These are phyloP conservation scores for Fusarium paranaense DNA, from an alignment of 2,329 filamentous ascomycete species.

Conservation along the genomic window DNA sequence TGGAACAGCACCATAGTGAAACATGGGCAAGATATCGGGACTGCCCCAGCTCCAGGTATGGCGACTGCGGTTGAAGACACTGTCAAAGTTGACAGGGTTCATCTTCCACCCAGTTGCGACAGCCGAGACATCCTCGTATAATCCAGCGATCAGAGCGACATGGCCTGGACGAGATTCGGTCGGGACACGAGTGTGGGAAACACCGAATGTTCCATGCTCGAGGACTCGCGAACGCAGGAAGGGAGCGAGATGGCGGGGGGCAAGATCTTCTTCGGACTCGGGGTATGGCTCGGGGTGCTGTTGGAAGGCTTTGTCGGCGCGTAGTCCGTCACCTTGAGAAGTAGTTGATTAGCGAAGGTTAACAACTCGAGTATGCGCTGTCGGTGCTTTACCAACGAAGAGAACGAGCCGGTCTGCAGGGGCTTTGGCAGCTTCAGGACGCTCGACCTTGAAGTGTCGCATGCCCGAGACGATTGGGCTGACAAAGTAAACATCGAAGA, in stretches of 20 bases:
- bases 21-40: conserved; percentile 97
- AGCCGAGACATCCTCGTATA: conserved; percentile 98
- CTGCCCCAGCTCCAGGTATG: conserved; percentile 99
- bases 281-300: conserved; percentile 89
- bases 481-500: conserved; percentile 99
- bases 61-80: conserved; percentile 94
- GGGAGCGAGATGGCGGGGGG: conserved; percentile 84
- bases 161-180: conserved; percentile 97
- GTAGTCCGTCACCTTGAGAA: conserved; percentile 81
- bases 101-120: conserved; percentile 98
- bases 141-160: conserved; percentile 93
- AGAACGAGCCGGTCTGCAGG: conserved; percentile 92
- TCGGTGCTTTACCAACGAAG: conserved; percentile 79
- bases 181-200: conserved; percentile 95
- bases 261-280: conserved; percentile 71
- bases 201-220: conserved; percentile 92
- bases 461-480: conserved; percentile 97
- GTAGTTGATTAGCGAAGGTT: conserved; percentile 14
- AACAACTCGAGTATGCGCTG: neutral
- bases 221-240: conserved; percentile 91
- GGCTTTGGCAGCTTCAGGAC: conserved; percentile 68
- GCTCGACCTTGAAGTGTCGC: conserved; percentile 80
- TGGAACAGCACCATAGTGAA: conserved; percentile 89
- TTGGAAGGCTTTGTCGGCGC: conserved; percentile 98
- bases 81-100: conserved; percentile 98